A percentile compares a stretch with the other conserved stretches of the same genome.
phyloP scores from a whole-genome alignment of 208 protist genomes.

The Trypanosoma conorhini region DNA sequence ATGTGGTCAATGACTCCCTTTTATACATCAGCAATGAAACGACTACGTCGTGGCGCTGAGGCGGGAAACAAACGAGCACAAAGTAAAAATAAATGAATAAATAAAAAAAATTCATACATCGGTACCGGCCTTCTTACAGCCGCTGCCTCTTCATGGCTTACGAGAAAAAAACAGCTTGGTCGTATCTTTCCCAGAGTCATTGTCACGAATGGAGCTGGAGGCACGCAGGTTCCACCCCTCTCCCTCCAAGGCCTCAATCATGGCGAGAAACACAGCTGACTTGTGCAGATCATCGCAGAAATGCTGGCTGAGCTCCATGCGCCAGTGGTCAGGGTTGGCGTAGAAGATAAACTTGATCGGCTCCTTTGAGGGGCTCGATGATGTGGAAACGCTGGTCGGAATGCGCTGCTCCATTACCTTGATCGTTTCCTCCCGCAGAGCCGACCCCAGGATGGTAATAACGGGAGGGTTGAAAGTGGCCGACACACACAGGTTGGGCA shows the following conservation, averaged over 20 bases:
- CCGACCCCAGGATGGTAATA: constrained; percentile 84
- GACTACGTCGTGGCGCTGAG: not conserved
- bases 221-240: constrained; percentile 89
- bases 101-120: constrained; percentile 7
- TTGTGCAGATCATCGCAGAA: constrained; percentile 92
- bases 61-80: not conserved
- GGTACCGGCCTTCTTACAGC: not conserved
- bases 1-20: not conserved
- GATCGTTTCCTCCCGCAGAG: constrained; percentile 88
- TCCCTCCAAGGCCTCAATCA: constrained; percentile 77
- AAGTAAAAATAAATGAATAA: constrained; percentile 1
- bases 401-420: constrained; percentile 77
- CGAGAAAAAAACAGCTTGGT: constrained; percentile 87
- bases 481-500: constrained; percentile 93
- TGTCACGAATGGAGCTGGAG: constrained; percentile 55
- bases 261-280: constrained; percentile 67
- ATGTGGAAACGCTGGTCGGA: constrained; percentile 69
- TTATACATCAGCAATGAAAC: not conserved
- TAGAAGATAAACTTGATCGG: constrained; percentile 74
- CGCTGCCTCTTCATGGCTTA: constrained; percentile 19
- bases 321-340: constrained; percentile 85
- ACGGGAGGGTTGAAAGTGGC: constrained; percentile 90
- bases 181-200: constrained; percentile 50
- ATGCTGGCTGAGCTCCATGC: constrained; percentile 87
- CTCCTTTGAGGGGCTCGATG: constrained; percentile 71